A percentile compares a stretch with the other conserved stretches of the same genome.
These are phyloP conservation scores for Lasiodiplodia citricola DNA, from an alignment of 2,329 filamentous ascomycete species.

Conservation along the genomic window DNA sequence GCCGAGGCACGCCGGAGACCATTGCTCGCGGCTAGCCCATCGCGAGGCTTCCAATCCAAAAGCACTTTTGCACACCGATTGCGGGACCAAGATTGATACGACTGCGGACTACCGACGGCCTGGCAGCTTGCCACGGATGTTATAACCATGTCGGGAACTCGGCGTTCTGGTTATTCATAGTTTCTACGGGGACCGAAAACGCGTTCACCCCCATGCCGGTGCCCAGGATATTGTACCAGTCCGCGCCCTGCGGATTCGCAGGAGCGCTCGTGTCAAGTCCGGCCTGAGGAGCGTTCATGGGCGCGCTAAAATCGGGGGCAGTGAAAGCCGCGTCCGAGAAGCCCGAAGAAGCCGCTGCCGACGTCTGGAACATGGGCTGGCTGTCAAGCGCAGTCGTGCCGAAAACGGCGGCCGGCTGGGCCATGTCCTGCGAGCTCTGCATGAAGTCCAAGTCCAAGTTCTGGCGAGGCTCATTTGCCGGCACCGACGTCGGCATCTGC, in stretches of 20 bases:
- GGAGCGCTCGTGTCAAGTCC: conserved; percentile 21
- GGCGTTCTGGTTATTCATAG: conserved; percentile 32
- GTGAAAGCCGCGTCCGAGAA: conserved; percentile 15
- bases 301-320: conserved; percentile 6
- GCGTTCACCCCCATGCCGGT: conserved; percentile 22
- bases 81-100: conserved; percentile 12
- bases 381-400: conserved; percentile 21
- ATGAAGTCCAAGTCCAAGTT: conserved; percentile 39
- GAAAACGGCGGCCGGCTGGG: conserved; percentile 1
- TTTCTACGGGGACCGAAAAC: conserved; percentile 16
- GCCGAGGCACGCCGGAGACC: conserved; percentile 16
- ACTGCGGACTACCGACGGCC: conserved; percentile 8
- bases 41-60: conserved; percentile 13
- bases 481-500: conserved; percentile 35
- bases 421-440: conserved; percentile 30
- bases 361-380: conserved; percentile 27
- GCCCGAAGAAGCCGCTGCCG: conserved; percentile 14
- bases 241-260: conserved; percentile 35
- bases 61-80: background rate
- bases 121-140: conserved; percentile 30
- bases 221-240: conserved; percentile 30
- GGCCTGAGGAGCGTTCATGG: background rate
- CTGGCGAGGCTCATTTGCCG: conserved; percentile 33
- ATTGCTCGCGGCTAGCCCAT: conserved; percentile 15
- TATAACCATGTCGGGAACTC: conserved; percentile 38